These are phyloP conservation scores for Diplocarpon mali DNA, from an alignment of 2,329 filamentous ascomycete species.

Conservation along the genomic window DNA sequence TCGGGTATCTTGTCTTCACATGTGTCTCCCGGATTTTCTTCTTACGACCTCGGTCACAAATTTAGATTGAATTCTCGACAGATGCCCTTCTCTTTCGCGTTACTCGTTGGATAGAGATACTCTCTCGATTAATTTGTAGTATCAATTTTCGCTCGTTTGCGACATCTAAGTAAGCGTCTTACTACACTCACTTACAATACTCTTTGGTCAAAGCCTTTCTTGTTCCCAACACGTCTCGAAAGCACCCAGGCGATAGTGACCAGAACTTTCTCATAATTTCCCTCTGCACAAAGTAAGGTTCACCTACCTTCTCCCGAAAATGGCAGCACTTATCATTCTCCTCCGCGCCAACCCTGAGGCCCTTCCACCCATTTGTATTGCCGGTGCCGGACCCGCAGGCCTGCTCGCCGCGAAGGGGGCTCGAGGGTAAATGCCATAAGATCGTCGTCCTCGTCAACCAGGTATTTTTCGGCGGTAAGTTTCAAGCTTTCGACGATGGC, in stretches of 20 bases:
- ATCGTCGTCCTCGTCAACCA: slow-evolving; percentile 5
- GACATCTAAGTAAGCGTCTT: too few species aligned
- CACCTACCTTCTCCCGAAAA: background rate
- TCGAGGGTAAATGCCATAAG: slow-evolving; percentile 2
- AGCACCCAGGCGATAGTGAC: too few species aligned
- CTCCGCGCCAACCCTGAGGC: too few species aligned
- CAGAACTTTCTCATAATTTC: too few species aligned
- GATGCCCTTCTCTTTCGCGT: background rate
- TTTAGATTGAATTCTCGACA: background rate
- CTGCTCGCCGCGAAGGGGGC: slow-evolving; percentile 3
- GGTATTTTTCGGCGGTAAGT: slow-evolving; percentile 4
- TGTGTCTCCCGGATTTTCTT: too few species aligned
- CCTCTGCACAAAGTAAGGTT: background rate
- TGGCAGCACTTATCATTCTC: too few species aligned
- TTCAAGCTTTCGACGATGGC: slow-evolving; percentile 2
- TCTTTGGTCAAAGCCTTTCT: too few species aligned
- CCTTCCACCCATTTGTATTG: slow-evolving; percentile 6
- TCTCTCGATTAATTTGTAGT: too few species aligned
- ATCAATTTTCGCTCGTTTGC: too few species aligned
- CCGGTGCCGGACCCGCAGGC: slow-evolving; percentile 5
- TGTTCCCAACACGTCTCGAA: too few species aligned
- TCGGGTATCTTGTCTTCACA: too few species aligned
- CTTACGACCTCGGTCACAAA: background rate
- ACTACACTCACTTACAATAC: too few species aligned
- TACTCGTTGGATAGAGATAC: background rate